phyloP scores from a whole-genome alignment of 306 rosid species.

The Ammopiptanthus mongolicus region DNA sequence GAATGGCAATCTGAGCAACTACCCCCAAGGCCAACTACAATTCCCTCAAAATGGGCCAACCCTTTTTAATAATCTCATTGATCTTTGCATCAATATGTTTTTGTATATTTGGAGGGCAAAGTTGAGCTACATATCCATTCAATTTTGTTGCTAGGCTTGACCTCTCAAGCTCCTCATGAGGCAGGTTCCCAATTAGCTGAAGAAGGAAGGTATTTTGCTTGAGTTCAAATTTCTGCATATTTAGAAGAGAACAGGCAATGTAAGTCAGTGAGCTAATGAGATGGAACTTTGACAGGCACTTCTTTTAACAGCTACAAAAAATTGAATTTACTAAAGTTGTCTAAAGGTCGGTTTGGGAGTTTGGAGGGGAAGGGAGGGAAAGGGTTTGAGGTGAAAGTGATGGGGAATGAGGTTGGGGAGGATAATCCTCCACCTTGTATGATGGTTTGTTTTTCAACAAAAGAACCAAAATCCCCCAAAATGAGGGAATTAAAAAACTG shows the following conservation, averaged over 20 bases:
- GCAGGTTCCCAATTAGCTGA: conserved; percentile 83
- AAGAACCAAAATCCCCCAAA: too few species aligned
- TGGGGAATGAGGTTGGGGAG: too few species aligned
- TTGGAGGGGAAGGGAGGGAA: too few species aligned
- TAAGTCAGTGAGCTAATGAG: conserved; percentile 4
- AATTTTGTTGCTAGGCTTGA: conserved; percentile 72
- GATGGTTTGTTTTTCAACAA: too few species aligned
- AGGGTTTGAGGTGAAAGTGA: too few species aligned
- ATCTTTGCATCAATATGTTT: conserved; percentile 71
- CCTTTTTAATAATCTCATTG: conserved; percentile 67
- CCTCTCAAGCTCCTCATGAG: conserved; percentile 74
- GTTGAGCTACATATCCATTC: conserved; percentile 84
- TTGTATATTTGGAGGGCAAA: conserved; percentile 73
- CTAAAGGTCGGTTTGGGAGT: too few species aligned
- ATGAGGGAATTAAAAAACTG: too few species aligned
- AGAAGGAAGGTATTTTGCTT: conserved; percentile 71
- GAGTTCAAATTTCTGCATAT: conserved; percentile 88
- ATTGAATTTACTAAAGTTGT: neutral
- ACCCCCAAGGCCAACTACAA: conserved; percentile 21
- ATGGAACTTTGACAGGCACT: neutral
- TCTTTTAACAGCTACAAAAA: neutral
- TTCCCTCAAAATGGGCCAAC: conserved; percentile 93
- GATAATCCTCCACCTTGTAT: too few species aligned
- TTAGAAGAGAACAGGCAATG: conserved; percentile 13
- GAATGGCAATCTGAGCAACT: conserved; percentile 9